phyloP scores from a whole-genome alignment of 768 basidiomycete genomes.

The Pleurotus tuber-regium region DNA sequence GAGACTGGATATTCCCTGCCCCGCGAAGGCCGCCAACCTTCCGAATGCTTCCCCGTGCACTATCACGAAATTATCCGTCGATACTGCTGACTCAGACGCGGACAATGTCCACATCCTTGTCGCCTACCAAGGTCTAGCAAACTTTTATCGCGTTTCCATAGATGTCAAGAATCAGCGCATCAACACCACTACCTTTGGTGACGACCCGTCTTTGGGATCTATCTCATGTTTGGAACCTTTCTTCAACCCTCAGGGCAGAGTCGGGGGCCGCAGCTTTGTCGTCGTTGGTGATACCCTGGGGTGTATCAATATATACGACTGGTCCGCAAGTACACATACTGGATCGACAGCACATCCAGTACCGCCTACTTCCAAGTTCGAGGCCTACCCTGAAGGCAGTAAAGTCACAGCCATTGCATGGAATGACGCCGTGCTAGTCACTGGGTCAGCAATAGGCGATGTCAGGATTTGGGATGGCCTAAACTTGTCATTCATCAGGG shows the following conservation, averaged over 20 bases:
- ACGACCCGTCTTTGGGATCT: slow-evolving; percentile 41
- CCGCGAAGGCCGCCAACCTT: slow-evolving; percentile 23
- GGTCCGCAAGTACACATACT: slow-evolving; percentile 20
- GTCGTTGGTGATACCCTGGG: slow-evolving; percentile 67
- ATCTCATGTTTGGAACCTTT: slow-evolving; percentile 51
- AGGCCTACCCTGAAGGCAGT: slow-evolving; percentile 62
- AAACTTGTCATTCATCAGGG: slow-evolving; percentile 54
- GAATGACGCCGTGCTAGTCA: slow-evolving; percentile 57
- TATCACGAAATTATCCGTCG: neutral
- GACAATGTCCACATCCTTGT: slow-evolving; percentile 38
- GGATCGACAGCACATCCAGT: slow-evolving; percentile 16
- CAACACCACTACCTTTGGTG: slow-evolving; percentile 46
- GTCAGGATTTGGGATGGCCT: slow-evolving; percentile 65
- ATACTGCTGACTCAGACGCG: neutral
- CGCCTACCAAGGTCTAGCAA: slow-evolving; percentile 45
- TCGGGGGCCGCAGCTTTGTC: slow-evolving; percentile 45
- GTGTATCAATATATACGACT: slow-evolving; percentile 60
- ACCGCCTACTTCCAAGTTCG: slow-evolving; percentile 45
- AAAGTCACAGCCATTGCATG: slow-evolving; percentile 60
- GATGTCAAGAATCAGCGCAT: slow-evolving; percentile 25
- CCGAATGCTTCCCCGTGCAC: neutral
- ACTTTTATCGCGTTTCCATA: slow-evolving; percentile 51
- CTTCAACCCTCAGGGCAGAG: slow-evolving; percentile 33
- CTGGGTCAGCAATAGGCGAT: slow-evolving; percentile 62
- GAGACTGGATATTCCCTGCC: slow-evolving; percentile 29